Evolutionary conservation across 306 rosid genomes (phyloP), one percentile per base, ranked within the genome.

Genomic region (Adenanthera pavonina): DNA sequence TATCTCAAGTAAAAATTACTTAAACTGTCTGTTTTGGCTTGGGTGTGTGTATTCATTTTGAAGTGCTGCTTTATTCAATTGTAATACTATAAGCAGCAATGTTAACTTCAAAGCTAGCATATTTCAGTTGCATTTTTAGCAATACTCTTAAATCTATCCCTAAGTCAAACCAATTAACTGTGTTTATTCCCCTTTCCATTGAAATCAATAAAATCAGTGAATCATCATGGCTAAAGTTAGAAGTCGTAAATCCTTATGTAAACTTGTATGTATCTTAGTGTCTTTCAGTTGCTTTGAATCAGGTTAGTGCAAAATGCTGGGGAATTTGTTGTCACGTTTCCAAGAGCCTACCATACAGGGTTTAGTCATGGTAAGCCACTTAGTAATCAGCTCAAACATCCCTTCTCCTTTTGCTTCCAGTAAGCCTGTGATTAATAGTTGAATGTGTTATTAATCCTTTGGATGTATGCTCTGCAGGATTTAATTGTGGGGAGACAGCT

Each of bases 301-400:
- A 92, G 97, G 90, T 83, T 92, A 82, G 97, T 92, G 74, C 97
- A 92, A 85, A 92, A 92, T 86, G 87, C 97, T 15, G 94, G 97
- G 75, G 97, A 90, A 72, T 92, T 90, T 89, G 97, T 92, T 76
- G 97, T 92, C 79, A 92, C 94, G 47, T 92, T 92, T 81, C 97
- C 93, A 69, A 89, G 97, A 84, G 97, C 97, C 56, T 92, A 92
- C 80, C 97, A 92, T 81, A 88, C 97, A 20, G 97, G 97, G 65
- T 90, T 92, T 85, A 92, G 95, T 84, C 97, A 88, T 81, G 97
- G 97, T 92, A 85, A 90, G 91, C 20, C 74, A 74, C 78, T 72
- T 69, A 2, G 20, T 68, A 53, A 44, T 52, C 81, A 10, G 47
- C 56, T 68, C 8, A 35, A 62, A 10, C 3, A 12, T 7, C n/a